phyloP scores from a whole-genome alignment of 208 protist species.

The Leishmania martiniquensis region DNA sequence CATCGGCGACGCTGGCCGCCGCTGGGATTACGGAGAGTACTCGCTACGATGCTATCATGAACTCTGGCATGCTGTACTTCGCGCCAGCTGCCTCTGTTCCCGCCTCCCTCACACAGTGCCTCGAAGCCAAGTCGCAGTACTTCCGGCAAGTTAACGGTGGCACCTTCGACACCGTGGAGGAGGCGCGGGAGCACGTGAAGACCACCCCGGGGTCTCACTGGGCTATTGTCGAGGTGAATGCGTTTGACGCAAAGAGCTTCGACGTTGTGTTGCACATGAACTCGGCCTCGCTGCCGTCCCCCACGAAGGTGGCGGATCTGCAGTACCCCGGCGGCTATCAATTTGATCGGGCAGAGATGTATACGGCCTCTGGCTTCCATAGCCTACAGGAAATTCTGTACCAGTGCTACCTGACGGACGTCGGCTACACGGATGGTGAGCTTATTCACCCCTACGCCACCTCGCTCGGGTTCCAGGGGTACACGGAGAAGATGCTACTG shows the following conservation, averaged over 20 bases:
- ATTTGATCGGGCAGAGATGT: slow-evolving; percentile 43
- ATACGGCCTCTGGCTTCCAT: slow-evolving; percentile 53
- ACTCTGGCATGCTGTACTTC: slow-evolving; percentile 54
- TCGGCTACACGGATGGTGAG: slow-evolving; percentile 32
- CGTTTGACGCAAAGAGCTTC: slow-evolving; percentile 38
- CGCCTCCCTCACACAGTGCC: slow-evolving; percentile 31
- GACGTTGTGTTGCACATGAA: slow-evolving; percentile 58
- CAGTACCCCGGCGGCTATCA: slow-evolving; percentile 43
- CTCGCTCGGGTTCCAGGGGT: slow-evolving; percentile 36
- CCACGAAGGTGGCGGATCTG: slow-evolving; percentile 23
- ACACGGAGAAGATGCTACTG: slow-evolving; percentile 52
- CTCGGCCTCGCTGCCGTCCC: slow-evolving; percentile 37
- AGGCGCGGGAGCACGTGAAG: slow-evolving; percentile 33
- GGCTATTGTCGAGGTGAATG: slow-evolving; percentile 50
- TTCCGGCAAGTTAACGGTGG: slow-evolving; percentile 52
- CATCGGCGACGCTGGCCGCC: slow-evolving; percentile 24
- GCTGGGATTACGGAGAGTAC: slow-evolving; percentile 29
- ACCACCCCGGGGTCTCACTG: slow-evolving; percentile 31
- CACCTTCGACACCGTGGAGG: slow-evolving; percentile 41
- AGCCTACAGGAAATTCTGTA: slow-evolving; percentile 44
- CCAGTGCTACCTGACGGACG: slow-evolving; percentile 38
- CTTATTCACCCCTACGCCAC: slow-evolving; percentile 34
- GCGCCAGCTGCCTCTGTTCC: slow-evolving; percentile 29
- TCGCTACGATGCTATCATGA: slow-evolving; percentile 35
- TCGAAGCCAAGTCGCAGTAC: slow-evolving; percentile 30